Percentiles rank a stretch among this genome's conserved stretches.
These are phyloP conservation scores for Cyclotella cryptica DNA, from an alignment of 108 stramenopile species.

Conservation along the genomic window DNA sequence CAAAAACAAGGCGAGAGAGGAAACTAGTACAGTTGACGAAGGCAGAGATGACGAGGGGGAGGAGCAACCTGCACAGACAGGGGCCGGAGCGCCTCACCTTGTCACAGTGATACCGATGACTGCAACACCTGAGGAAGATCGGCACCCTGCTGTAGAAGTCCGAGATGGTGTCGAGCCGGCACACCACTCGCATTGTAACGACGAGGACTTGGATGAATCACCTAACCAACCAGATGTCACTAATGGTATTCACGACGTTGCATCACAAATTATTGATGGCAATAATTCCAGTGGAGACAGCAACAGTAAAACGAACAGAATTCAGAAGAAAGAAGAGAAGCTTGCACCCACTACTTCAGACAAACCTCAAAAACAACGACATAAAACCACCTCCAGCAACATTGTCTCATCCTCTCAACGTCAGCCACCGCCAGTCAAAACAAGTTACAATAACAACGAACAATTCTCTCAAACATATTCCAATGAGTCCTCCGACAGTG, in stretches of 20 bases:
- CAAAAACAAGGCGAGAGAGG: not conserved
- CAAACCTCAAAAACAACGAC: not conserved
- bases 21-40: not conserved
- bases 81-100: not conserved
- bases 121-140: not conserved
- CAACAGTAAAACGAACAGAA: not conserved
- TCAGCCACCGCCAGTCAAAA: too few species aligned
- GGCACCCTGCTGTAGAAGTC: not conserved
- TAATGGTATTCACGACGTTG: not conserved
- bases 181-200: not conserved
- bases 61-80: not conserved
- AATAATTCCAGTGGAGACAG: not conserved
- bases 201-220: not conserved
- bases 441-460: too few species aligned
- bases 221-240: not conserved
- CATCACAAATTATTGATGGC: not conserved
- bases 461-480: not conserved
- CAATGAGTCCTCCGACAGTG: not conserved
- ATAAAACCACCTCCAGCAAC: not conserved
- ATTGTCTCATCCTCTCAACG: too few species aligned
- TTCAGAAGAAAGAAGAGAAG: not conserved
- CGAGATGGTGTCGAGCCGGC: conserved; percentile 2
- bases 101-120: not conserved
- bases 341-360: not conserved
- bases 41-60: not conserved